Evolutionary conservation across 2,329 filamentous ascomycete species (phyloP).

Genomic region (Epichloe festucae): DNA sequence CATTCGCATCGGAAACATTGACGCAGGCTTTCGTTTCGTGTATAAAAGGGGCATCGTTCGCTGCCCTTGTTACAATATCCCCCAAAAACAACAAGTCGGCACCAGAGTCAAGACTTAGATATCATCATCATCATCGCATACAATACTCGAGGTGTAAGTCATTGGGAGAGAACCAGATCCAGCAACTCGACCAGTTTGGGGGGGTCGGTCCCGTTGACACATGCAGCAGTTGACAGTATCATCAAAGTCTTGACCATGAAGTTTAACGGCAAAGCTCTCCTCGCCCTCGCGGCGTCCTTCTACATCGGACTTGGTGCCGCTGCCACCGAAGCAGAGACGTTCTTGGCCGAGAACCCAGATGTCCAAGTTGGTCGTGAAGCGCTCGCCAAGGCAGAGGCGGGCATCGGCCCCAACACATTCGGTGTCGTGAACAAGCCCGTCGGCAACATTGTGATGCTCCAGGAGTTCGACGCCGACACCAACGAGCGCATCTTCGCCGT

Average conservation of each 20-base stretch:
- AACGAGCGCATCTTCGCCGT: slow-evolving; percentile 7
- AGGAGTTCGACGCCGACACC: slow-evolving; percentile 8
- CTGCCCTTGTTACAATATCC: too few relatives aligned
- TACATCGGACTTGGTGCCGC: background rate
- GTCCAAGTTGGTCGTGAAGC: slow-evolving; percentile 8
- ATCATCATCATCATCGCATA: too few relatives aligned
- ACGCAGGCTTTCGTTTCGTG: too few relatives aligned
- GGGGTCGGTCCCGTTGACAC: too few relatives aligned
- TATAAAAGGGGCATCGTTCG: too few relatives aligned
- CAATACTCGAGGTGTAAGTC: too few relatives aligned
- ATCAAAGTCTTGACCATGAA: background rate
- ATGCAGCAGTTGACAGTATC: too few relatives aligned
- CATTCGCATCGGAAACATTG: too few relatives aligned
- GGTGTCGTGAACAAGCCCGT: slow-evolving; percentile 9
- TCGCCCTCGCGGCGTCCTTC: background rate
- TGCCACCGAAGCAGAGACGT: slow-evolving; percentile 1
- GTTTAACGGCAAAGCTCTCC: background rate
- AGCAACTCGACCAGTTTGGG: too few relatives aligned
- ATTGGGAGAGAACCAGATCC: too few relatives aligned
- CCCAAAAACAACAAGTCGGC: too few relatives aligned
- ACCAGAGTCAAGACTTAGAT: too few relatives aligned
- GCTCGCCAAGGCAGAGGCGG: slow-evolving; percentile 3
- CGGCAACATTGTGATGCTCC: slow-evolving; percentile 6
- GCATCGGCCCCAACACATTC: slow-evolving; percentile 7
- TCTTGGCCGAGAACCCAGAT: slow-evolving; percentile 7